Base-by-base conservation (phyloP, 495 filamentous ascomycete genomes). In the Trichocladium antarcticum region DNA sequence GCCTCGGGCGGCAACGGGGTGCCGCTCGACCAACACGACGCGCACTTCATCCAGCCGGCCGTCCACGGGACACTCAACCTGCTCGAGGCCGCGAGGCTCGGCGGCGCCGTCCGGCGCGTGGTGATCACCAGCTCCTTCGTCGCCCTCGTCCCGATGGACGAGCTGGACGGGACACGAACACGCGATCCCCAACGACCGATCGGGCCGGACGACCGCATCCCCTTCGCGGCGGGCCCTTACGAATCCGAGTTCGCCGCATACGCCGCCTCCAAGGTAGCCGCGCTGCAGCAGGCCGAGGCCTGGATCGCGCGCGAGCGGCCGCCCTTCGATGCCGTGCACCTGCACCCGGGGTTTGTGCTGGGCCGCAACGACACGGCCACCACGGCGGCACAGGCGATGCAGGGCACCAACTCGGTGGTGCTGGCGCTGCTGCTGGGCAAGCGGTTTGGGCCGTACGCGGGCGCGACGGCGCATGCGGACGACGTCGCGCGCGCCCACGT, bases 41-140 rank as follows among this genome's bases (percentile, higher is more conserved):
- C 79, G 51, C 78, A 81, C 62, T 78, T 87, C 55, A 61, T 90
- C 34, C 79, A 85, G 43, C 81, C 83, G 1, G 82, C 82, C 0
- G 74, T 86, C 52, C 79, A 77, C 51, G 85, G 86, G 32, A 93
- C 87, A 7, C 77, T 79, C 5, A 80, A 80, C 35, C 77, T 92
- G 31, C 63, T 93, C 37, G 78, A 82, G 45, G 78, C 82, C 1
- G 77, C 87, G 53, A 70, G 76, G 42, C 66, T 68, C 53, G 81
- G 74, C 6, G 82, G 78, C 11, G 57, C 56, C 12, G 58, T 93
- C 34, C 83, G 83, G 60, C 71, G 81, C 24, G 80, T 92, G 5
- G 80, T 68, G 22, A 63, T 72, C 47, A 74, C 72, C 22, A 72
- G 70, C 45, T 68, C 68, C 21, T 64, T 68, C 8, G 66, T 69